Evolutionary conservation across 2,329 filamentous ascomycete genomes (phyloP).

Genomic region (Colletotrichum agaves): DNA sequence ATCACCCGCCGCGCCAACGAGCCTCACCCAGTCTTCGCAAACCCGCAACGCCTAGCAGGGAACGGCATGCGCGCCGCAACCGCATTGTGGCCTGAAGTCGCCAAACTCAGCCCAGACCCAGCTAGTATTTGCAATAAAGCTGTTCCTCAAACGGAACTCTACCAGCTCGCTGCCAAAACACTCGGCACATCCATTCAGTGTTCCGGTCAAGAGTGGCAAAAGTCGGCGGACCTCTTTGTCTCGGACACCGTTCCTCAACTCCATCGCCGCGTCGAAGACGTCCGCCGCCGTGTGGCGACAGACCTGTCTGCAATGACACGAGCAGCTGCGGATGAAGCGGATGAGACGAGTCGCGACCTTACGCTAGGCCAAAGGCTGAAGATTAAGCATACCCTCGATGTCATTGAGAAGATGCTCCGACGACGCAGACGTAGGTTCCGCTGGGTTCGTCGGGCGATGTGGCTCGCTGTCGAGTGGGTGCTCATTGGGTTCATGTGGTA

Average conservation of each 20-base stretch:
- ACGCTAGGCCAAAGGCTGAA: conserved; percentile 81
- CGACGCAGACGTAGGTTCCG: conserved; percentile 74
- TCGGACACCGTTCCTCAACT: conserved; percentile 66
- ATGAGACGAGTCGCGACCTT: conserved; percentile 80
- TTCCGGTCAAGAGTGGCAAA: conserved; percentile 67
- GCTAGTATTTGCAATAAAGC: conserved; percentile 47
- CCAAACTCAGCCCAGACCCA: conserved; percentile 52
- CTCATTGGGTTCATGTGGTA: conserved; percentile 94
- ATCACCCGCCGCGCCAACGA: conserved; percentile 74
- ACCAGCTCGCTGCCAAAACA: conserved; percentile 63
- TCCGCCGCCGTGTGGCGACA: conserved; percentile 60
- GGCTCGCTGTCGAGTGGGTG: conserved; percentile 86
- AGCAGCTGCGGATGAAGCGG: conserved; percentile 79
- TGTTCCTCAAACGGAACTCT: conserved; percentile 57
- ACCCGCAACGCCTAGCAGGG: conserved; percentile 6
- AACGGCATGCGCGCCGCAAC: conserved; percentile 45
- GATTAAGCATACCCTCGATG: conserved; percentile 83
- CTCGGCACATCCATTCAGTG: conserved; percentile 58
- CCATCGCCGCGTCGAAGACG: conserved; percentile 57
- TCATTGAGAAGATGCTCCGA: conserved; percentile 80
- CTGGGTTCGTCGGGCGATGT: conserved; percentile 80
- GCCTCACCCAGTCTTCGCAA: conserved; percentile 42
- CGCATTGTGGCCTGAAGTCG: conserved; percentile 56
- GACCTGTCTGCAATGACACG: conserved; percentile 71
- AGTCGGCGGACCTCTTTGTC: conserved; percentile 68